phyloP scores from a whole-genome alignment of 306 rosid genomes.

The Styphnolobium japonicum region DNA sequence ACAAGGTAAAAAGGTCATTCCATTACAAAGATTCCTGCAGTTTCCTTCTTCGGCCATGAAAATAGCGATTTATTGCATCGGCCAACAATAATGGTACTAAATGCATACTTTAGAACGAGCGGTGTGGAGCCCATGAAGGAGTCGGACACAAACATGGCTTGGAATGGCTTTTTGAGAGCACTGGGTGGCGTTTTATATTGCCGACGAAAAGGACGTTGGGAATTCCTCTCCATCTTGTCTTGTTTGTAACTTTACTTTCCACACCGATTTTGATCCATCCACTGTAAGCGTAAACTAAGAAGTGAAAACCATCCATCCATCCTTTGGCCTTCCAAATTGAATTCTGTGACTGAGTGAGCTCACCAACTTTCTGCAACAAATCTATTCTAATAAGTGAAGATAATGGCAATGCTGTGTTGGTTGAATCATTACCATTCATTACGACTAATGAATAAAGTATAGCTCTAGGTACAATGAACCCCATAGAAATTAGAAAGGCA shows the following conservation, averaged over 20 bases:
- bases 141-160: slow-evolving; percentile 4
- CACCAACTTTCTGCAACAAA: slow-evolving; percentile 2
- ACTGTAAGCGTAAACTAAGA: not conserved
- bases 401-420: not conserved
- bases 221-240: slow-evolving; percentile 7
- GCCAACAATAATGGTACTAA: slow-evolving; percentile 7
- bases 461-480: slow-evolving; percentile 25
- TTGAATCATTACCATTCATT: slow-evolving; percentile 4
- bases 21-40: slow-evolving; percentile 27
- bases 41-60: slow-evolving; percentile 20
- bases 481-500: not conserved
- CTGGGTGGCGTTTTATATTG: slow-evolving; percentile 16
- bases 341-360: not conserved
- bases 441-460: slow-evolving; percentile 13
- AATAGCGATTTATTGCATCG: not conserved
- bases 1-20: not conserved
- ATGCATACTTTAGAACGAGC: not conserved
- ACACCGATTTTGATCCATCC: not conserved
- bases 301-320: not conserved
- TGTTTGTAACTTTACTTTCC: not conserved
- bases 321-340: not conserved
- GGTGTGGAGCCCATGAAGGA: slow-evolving; percentile 35
- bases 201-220: slow-evolving; percentile 27
- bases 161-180: slow-evolving; percentile 23
- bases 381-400: not conserved